Evolutionary conservation across 1,284 basidiomycete species (phyloP), one percentile per base, ranked within the genome.

Genomic region (Meripilus lineatus): DNA sequence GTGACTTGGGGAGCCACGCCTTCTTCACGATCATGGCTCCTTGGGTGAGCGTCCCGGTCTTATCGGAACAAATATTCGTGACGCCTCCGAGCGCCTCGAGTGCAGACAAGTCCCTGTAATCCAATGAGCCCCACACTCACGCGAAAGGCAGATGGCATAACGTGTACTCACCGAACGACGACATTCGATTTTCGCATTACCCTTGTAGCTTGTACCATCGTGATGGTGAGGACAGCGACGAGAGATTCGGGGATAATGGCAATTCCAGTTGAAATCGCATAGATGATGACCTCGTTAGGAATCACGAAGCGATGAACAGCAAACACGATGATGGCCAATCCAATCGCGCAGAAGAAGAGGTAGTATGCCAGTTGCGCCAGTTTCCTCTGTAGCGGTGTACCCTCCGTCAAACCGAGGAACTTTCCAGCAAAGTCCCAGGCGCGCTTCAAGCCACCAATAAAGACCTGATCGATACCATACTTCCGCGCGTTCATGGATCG

Each of bases 341-440:
- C 94, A 54, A 99, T 99, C 40, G 98, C 77, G 17, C 79, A 88
- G 54, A 99, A 97, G 2, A 92, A 95, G 1, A 99, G 77, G 55
- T 89, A 89, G 64, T 93, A 87, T 1, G 95, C 95, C 8, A 99
- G 79, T 59, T 97, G 93, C 62, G 97, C 95, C 95, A 99, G 98
- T 58, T 79, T 90, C 15, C 91, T 68, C 62, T 99, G 95, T 24
- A 99, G 70, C 0, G 93, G 95, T 3, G 95, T 98, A 36, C 93
- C 81, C 59, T 87, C 87, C 65, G 97, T 94, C 51, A n/a, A n/a
- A n/a, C n/a, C n/a, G n/a, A n/a, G n/a, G n/a, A n/a, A n/a, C n/a
- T n/a, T n/a, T n/a, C n/a, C n/a, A n/a, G n/a, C n/a, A n/a, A n/a
- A n/a, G n/a, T n/a, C n/a, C n/a, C n/a, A n/a, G n/a, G n/a, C n/a